Base-by-base conservation (phyloP, 768 basidiomycete species). In the Podaxis sp. region DNA sequence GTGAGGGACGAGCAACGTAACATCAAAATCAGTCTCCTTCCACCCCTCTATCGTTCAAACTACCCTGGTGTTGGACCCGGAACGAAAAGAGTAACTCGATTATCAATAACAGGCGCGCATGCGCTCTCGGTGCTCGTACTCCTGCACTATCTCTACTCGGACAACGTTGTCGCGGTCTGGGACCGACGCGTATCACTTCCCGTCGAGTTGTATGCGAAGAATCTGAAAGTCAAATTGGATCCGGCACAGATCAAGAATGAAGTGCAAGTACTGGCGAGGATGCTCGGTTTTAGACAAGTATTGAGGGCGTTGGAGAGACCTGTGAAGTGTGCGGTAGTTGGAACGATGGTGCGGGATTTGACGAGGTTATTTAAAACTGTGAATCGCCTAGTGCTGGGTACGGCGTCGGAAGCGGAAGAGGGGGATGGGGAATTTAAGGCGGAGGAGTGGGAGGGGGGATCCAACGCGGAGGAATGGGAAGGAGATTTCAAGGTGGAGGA, bases 91-190 rank as follows among this genome's bases (percentile, higher is more conserved):
- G 54, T 73, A 15, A 67, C 70, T 11, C 72, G 74, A 12, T 70
- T 90, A 1, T 70, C 71, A 17, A 68, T 96, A 49, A 69, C 77
- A 0, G 85, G 85, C 1, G 85, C 84, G 64, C 83, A 87, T 51
- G 80, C 89, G 0, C 75, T 96, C 6, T 77, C 93, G 0, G 73
- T 89, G 15, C 82, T 97, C 15, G 80, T 96, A 22, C 77, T 98
- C 19, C 72, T 97, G 19, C 82, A 87, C 24, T 98, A 95, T 69
- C 74, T 98, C n/a, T 98, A 98, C 74, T 83, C 91, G 1, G 96
- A 99, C 71, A 83, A 87, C 44, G 73, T 96, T 1, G 77, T 93
- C 11, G 87, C 93, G 0, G 73, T 95, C 13, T 96, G 95, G 93
- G 95, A 99, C 71, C 79, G 81, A 12, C 85, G 94, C 15, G 80